These are phyloP conservation scores for Podaxis rugospora DNA, from an alignment of 768 basidiomycete genomes.

Conservation along the genomic window DNA sequence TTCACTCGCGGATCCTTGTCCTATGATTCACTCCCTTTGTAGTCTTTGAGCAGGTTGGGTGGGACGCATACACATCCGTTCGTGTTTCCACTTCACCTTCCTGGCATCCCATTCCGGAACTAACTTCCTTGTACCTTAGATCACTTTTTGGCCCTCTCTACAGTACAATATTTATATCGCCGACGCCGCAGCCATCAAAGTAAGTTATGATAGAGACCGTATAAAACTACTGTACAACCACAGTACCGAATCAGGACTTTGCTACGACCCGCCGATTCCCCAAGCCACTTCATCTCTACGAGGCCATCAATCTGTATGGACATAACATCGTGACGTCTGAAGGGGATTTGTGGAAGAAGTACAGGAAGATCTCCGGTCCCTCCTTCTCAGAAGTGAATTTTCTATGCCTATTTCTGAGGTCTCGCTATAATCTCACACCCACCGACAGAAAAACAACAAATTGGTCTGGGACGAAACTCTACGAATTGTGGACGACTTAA, in stretches of 20 bases:
- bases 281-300: constrained; percentile 48
- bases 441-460: constrained; percentile 36
- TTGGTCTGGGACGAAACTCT: constrained; percentile 46
- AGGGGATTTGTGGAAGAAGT: constrained; percentile 62
- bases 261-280: constrained; percentile 48
- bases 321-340: constrained; percentile 63
- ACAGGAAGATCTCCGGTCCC: constrained; percentile 58
- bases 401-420: neutral
- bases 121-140: constrained; percentile 14
- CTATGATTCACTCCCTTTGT: constrained; percentile 14
- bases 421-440: neutral
- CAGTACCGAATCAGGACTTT: constrained; percentile 37
- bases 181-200: constrained; percentile 39
- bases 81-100: constrained; percentile 1
- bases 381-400: constrained; percentile 55
- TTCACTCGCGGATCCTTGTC: constrained; percentile 14
- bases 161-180: constrained; percentile 26
- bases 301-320: constrained; percentile 45
- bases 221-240: neutral
- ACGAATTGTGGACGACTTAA: constrained; percentile 37
- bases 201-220: constrained; percentile 5
- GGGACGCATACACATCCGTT: constrained; percentile 33
- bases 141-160: constrained; percentile 21
- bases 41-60: constrained; percentile 23
- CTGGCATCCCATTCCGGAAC: neutral